Percentiles rank a stretch among this genome's conserved stretches.
phyloP scores from a whole-genome alignment of 192 early-diverging fungal species.

The Oehlia diaphana region DNA sequence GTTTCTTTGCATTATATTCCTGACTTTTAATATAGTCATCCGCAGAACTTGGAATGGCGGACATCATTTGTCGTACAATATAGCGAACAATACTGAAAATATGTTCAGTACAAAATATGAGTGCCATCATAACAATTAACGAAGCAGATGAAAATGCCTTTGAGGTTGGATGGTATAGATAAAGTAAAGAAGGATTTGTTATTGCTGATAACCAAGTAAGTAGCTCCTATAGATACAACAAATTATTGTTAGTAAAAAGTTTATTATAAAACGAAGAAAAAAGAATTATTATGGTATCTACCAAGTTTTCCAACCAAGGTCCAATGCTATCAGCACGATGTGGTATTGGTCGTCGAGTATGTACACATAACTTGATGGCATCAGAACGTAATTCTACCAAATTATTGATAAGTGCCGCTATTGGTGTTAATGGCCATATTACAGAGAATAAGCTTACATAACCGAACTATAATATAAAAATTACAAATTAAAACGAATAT shows the following conservation, averaged over 20 bases:
- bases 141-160: conserved; percentile 37
- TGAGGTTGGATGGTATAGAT: conserved; percentile 50
- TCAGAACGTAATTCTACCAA: conserved; percentile 89
- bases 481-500: background rate
- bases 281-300: background rate
- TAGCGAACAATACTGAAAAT: conserved; percentile 31
- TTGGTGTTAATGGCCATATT: conserved; percentile 81
- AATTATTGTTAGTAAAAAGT: background rate
- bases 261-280: conserved; percentile 8
- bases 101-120: conserved; percentile 44
- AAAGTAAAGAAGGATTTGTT: conserved; percentile 56
- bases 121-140: conserved; percentile 14
- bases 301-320: conserved; percentile 71
- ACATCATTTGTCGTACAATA: conserved; percentile 28
- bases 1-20: conserved; percentile 41
- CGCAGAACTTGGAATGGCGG: conserved; percentile 33
- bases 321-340: conserved; percentile 72
- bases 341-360: conserved; percentile 72
- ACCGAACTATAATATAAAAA: conserved; percentile 62
- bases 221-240: conserved; percentile 26
- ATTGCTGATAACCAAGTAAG: conserved; percentile 60
- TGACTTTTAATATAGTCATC: conserved; percentile 36
- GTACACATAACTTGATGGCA: conserved; percentile 85
- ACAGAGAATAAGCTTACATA: conserved; percentile 83
- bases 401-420: conserved; percentile 86